phyloP scores from a whole-genome alignment of 805 yeast species.

The Candida golubevii region DNA sequence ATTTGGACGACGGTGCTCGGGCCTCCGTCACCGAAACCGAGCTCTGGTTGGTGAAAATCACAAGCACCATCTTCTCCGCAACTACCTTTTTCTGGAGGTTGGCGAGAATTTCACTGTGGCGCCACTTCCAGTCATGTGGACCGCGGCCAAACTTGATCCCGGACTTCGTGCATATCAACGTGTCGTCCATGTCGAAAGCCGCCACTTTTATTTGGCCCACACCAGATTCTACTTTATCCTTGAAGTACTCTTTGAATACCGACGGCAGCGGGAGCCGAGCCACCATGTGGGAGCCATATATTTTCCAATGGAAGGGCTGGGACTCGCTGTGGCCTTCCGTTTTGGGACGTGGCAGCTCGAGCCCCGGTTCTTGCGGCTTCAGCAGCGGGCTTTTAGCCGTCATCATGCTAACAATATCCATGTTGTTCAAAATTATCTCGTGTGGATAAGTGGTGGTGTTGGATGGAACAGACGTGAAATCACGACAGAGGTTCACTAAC shows the following conservation, averaged over 20 bases:
- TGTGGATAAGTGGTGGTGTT: no score
- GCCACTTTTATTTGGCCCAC: constrained; percentile 35
- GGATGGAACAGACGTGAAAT: no score
- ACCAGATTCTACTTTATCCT: neutral
- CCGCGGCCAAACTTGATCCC: constrained; percentile 54
- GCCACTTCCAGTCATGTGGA: constrained; percentile 71
- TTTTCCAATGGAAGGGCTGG: constrained; percentile 18
- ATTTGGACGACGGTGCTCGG: constrained; percentile 21
- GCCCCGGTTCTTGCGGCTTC: no score
- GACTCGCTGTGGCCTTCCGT: neutral
- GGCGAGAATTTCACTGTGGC: constrained; percentile 19
- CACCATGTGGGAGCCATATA: constrained; percentile 42
- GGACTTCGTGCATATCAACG: constrained; percentile 63
- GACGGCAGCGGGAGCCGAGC: constrained; percentile 32
- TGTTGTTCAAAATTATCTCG: no score
- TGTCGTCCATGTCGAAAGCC: constrained; percentile 84
- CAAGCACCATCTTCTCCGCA: constrained; percentile 39
- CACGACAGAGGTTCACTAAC: no score
- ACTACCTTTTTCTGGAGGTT: constrained; percentile 22
- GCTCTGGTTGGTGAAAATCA: constrained; percentile 86
- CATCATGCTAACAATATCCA: constrained; percentile 8
- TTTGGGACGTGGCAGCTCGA: neutral
- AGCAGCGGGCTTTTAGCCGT: neutral
- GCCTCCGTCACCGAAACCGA: constrained; percentile 44
- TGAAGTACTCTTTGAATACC: constrained; percentile 1